Evolutionary conservation across 768 basidiomycete species (phyloP), one percentile per base, ranked within the genome.

Genomic region (Mrakia gelida): DNA sequence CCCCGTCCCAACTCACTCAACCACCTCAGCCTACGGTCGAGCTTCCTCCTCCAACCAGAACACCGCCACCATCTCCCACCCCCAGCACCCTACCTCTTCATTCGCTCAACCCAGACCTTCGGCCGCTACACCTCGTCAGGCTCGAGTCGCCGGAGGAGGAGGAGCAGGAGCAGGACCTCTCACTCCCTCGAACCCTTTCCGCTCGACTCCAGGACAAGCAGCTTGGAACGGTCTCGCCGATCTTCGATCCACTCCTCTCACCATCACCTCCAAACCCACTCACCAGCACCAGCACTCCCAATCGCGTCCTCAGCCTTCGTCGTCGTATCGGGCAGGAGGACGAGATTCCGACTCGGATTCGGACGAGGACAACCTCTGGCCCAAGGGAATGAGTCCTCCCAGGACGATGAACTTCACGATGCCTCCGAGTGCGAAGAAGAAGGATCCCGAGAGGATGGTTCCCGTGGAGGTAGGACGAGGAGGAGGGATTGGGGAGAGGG

Each of bases 231-330:
- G 56, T 72, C 80, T 28, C 73, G 71, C 73, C 61, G 77, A n/a
- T 81, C 89, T 61, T 87, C 28, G 89, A 89, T 88, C 88, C 87
- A 13, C 88, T 88, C n/a, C 88, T 87, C 28, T n/a, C 86, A 86
- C 56, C 85, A 76, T 87, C 73, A 84, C 84, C 87, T 63, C 49
- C 72, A 71, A 68, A 56, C 75, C 73, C 63, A 61, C 30, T 38
- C 67, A 49, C 72, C 65, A 32, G 28, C 63, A 15, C 21, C 59
- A 23, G n/a, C 65, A 18, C 59, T 54, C 61, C 2, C 73, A 30
- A 52, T 49, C 59, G 70, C 54, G 9, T 62, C 26, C 23, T 56
- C 76, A 45, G n/a, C n/a, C 5, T 7, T 16, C 59, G 43, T 23
- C 41, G 5, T 49, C 34, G 18, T 52, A 52, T 16, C 49, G 49